A percentile compares a stretch with the other conserved stretches of the same genome.
phyloP scores from a whole-genome alignment of 768 basidiomycete species.

The Pulveroboletus sp. region DNA sequence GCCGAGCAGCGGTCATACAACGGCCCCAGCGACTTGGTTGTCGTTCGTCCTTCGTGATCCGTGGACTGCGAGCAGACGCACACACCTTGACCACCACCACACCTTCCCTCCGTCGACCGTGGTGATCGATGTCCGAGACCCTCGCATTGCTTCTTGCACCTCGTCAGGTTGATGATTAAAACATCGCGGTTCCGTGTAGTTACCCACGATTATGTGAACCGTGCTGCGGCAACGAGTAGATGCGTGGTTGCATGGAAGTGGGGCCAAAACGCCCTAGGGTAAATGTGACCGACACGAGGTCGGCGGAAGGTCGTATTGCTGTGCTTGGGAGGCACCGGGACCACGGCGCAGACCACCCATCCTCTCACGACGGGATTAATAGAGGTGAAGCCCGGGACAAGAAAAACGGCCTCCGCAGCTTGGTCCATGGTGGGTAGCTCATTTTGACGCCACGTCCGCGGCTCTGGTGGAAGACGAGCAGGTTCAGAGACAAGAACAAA shows the following conservation, averaged over 20 bases:
- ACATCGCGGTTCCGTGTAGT: conserved; percentile 8
- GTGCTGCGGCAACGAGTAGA: conserved; percentile 2
- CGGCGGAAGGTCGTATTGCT: conserved; percentile 5
- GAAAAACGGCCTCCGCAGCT: neutral
- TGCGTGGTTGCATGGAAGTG: conserved; percentile 9
- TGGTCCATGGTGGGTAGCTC: neutral
- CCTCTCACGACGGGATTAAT: neutral
- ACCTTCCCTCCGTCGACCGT: neutral
- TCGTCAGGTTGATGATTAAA: conserved; percentile 21
- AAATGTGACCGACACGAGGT: conserved; percentile 15
- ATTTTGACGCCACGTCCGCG: conserved; percentile 1
- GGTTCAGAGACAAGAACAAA: neutral
- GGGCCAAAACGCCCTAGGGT: neutral
- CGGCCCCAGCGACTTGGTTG: neutral
- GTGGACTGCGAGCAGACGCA: conserved; percentile 4
- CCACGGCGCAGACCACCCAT: conserved; percentile 2
- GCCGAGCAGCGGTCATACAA: neutral
- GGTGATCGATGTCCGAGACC: conserved; percentile 13
- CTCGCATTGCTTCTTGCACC: conserved; percentile 2
- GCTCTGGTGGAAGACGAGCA: neutral
- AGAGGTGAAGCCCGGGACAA: neutral
- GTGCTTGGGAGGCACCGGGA: conserved; percentile 1
- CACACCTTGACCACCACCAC: too few species aligned
- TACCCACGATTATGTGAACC: conserved; percentile 5
- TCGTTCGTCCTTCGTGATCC: conserved; percentile 4